Conservation (phyloP, 2,329 filamentous ascomycete genomes). For the Uncinocarpus reesii region DNA sequence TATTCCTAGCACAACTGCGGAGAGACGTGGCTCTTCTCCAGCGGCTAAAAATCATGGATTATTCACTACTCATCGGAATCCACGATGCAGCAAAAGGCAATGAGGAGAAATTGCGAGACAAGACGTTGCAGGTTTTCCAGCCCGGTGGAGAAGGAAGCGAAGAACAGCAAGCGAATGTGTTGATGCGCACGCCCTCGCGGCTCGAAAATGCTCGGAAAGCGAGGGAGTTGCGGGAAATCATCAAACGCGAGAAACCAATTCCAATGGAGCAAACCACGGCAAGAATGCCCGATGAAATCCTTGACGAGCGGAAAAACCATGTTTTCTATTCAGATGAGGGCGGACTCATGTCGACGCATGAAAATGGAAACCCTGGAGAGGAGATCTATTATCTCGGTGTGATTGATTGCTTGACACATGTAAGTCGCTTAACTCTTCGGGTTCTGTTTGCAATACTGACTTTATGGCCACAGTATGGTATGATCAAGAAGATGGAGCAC, state of each 20-base stretch:
- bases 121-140: constrained; percentile 88
- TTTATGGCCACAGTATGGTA: constrained; percentile 58
- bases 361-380: constrained; percentile 71
- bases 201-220: constrained; percentile 85
- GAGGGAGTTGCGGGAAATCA: constrained; percentile 78
- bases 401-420: constrained; percentile 94
- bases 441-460: constrained; percentile 8
- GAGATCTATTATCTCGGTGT: constrained; percentile 98
- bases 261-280: constrained; percentile 73
- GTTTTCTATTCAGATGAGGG: constrained; percentile 93
- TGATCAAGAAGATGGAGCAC: constrained; percentile 88
- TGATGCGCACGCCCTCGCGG: constrained; percentile 86
- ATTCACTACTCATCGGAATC: constrained; percentile 87
- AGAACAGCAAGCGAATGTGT: constrained; percentile 51
- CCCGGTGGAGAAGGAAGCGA: constrained; percentile 64
- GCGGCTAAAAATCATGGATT: constrained; percentile 93
- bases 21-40: constrained; percentile 80
- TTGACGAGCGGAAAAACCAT: constrained; percentile 63
- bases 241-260: constrained; percentile 86
- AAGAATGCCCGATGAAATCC: constrained; percentile 82
- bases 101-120: constrained; percentile 81
- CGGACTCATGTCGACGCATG: constrained; percentile 83
- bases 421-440: constrained; percentile 42
- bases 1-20: constrained; percentile 82
- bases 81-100: constrained; percentile 86